These are phyloP conservation scores for Comarum palustre DNA, from an alignment of 306 rosid genomes.

Conservation along the genomic window DNA sequence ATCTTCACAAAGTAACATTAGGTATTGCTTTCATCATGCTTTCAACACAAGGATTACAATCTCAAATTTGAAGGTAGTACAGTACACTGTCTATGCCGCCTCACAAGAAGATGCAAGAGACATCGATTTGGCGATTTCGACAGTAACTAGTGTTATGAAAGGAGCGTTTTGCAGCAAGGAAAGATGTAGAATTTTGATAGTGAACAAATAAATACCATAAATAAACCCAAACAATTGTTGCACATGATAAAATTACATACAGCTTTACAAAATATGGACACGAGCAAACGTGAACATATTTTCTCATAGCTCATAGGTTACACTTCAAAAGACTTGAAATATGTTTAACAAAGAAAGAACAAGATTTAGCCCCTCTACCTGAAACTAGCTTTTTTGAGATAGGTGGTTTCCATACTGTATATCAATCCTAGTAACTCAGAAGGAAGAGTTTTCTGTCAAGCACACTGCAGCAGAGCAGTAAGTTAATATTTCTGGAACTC, in stretches of 20 bases:
- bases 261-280: conserved; percentile 20
- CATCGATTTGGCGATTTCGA: not conserved
- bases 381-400: conserved; percentile 14
- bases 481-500: not conserved
- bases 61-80: conserved; percentile 7
- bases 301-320: not conserved
- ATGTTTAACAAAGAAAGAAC: not conserved
- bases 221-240: conserved; percentile 20
- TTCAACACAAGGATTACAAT: conserved; percentile 14
- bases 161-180: not conserved
- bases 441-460: not conserved
- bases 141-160: not conserved
- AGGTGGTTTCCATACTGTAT: conserved; percentile 3
- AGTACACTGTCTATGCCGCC: conserved; percentile 15
- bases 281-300: conserved; percentile 15
- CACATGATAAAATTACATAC: conserved; percentile 16
- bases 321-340: not conserved
- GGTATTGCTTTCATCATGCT: conserved; percentile 16
- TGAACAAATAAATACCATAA: conserved; percentile 11
- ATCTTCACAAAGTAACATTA: conserved; percentile 8
- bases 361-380: conserved; percentile 6
- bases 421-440: conserved; percentile 2
- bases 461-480: not conserved
- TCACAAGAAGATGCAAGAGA: conserved; percentile 5
- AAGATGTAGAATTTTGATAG: not conserved